Conservation (phyloP, 1,284 basidiomycete species). For the Puccinia coronata region DNA sequence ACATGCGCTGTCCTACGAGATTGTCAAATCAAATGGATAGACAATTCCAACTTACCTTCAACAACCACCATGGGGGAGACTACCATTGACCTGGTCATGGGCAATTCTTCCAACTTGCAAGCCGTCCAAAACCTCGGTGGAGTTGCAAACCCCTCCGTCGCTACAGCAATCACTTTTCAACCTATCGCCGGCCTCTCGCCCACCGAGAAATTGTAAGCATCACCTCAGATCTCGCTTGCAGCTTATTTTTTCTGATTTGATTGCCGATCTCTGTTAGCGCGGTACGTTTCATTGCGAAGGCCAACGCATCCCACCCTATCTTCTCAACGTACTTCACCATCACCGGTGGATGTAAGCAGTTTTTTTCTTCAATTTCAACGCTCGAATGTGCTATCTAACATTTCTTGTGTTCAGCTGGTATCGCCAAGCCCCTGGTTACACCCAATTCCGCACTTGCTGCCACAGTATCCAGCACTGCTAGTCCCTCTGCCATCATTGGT, state of each 20-base stretch:
- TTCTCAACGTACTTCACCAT: conserved; percentile 44
- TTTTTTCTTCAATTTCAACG: background rate
- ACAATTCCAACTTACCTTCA: conserved; percentile 11
- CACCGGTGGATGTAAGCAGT: conserved; percentile 41
- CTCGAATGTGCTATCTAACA: background rate
- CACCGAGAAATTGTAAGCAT: conserved; percentile 21
- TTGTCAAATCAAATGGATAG: conserved; percentile 48
- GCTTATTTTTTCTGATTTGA: too few relatives aligned
- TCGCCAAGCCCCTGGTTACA: background rate
- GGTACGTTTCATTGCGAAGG: conserved; percentile 29
- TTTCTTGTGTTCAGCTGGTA: background rate
- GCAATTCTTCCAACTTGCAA: conserved; percentile 24
- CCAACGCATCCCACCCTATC: background rate
- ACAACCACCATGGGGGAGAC: conserved; percentile 35
- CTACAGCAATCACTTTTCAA: conserved; percentile 35
- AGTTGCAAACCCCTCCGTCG: conserved; percentile 21
- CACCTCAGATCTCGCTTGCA: too few relatives aligned
- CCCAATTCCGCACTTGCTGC: background rate
- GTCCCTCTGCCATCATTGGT: conserved; percentile 9
- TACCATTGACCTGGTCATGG: conserved; percentile 35
- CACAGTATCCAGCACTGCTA: background rate
- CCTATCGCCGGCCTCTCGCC: conserved; percentile 18
- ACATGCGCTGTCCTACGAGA: background rate
- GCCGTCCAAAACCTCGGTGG: conserved; percentile 35
- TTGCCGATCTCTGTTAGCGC: background rate